A percentile compares a stretch with the other conserved stretches of the same genome.
These are phyloP conservation scores for Endogone sp. DNA, from an alignment of 192 early-diverging fungal genomes.

Conservation along the genomic window DNA sequence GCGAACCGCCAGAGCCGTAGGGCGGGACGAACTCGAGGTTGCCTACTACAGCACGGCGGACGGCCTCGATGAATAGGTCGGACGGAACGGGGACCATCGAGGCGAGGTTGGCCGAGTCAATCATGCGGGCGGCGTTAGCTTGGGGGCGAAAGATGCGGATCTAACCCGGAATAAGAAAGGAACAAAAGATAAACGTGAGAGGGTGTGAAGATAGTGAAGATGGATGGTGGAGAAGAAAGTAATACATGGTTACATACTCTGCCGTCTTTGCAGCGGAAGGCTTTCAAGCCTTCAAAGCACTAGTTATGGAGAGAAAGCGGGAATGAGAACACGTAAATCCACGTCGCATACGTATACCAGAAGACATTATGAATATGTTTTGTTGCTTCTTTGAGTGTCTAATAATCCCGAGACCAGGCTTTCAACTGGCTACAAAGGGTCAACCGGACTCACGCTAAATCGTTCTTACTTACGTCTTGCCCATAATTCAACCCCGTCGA, in stretches of 20 bases:
- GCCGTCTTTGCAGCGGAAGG: slow-evolving; percentile 65
- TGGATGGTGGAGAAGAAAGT: too few relatives aligned
- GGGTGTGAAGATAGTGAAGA: too few relatives aligned
- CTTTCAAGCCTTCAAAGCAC: slow-evolving; percentile 83
- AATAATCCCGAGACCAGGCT: too few relatives aligned
- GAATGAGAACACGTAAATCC: not conserved
- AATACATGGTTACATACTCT: slow-evolving; percentile 13
- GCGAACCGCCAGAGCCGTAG: slow-evolving; percentile 55
- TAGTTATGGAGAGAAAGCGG: slow-evolving; percentile 6
- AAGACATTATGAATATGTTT: too few relatives aligned
- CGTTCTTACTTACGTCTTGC: slow-evolving; percentile 59
- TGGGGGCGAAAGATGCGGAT: slow-evolving; percentile 71
- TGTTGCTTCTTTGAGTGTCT: too few relatives aligned
- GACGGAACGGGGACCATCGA: slow-evolving; percentile 58
- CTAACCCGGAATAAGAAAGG: too few relatives aligned
- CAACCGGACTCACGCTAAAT: too few relatives aligned
- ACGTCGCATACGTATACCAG: too few relatives aligned
- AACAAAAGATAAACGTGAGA: too few relatives aligned
- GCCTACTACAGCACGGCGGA: slow-evolving; percentile 46
- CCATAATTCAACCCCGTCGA: slow-evolving; percentile 70
- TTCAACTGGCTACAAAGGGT: too few relatives aligned
- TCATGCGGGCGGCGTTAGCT: slow-evolving; percentile 61
- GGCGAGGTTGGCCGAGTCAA: slow-evolving; percentile 43
- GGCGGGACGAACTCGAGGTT: slow-evolving; percentile 79
- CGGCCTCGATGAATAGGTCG: slow-evolving; percentile 60